These are phyloP conservation scores for Saccharomycopsis fibuligera DNA, from an alignment of 805 yeast genomes.

Conservation along the genomic window DNA sequence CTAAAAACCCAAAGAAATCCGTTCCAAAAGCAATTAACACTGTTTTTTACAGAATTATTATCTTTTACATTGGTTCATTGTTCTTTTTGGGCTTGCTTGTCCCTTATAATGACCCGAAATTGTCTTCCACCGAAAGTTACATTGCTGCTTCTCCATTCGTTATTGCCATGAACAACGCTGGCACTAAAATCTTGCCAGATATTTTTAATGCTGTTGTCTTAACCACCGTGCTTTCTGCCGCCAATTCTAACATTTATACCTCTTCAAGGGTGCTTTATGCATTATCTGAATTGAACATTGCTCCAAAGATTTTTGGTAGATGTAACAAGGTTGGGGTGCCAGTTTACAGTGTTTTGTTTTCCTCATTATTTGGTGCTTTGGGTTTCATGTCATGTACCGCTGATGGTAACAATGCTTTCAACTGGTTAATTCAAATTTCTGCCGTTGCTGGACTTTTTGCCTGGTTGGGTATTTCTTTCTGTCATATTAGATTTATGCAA, in stretches of 20 bases:
- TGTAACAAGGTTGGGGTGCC: constrained; percentile 56
- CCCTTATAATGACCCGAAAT: constrained; percentile 57
- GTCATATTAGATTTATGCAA: constrained; percentile 58
- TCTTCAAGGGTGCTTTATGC: constrained; percentile 64
- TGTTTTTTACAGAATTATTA: constrained; percentile 56
- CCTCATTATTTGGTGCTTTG: constrained; percentile 51
- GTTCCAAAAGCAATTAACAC: constrained; percentile 69
- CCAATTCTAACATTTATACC: constrained; percentile 67
- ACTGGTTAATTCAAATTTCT: constrained; percentile 61
- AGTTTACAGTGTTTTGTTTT: constrained; percentile 44
- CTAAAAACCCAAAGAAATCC: constrained; percentile 59
- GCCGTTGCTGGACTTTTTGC: constrained; percentile 63
- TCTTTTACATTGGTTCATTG: constrained; percentile 60
- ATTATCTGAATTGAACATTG: constrained; percentile 53
- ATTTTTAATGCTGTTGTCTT: constrained; percentile 69
- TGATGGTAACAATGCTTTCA: constrained; percentile 49
- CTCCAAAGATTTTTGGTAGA: constrained; percentile 46
- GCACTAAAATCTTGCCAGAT: constrained; percentile 59
- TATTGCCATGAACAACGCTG: constrained; percentile 62
- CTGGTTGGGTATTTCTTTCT: constrained; percentile 54
- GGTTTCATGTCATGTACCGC: constrained; percentile 49
- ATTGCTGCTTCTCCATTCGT: constrained; percentile 64
- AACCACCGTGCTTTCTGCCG: constrained; percentile 68
- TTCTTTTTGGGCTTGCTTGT: constrained; percentile 66
- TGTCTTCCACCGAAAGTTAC: constrained; percentile 33